These are phyloP conservation scores for Hanseniaspora guilliermondii DNA, from an alignment of 805 yeast genomes.

Conservation along the genomic window DNA sequence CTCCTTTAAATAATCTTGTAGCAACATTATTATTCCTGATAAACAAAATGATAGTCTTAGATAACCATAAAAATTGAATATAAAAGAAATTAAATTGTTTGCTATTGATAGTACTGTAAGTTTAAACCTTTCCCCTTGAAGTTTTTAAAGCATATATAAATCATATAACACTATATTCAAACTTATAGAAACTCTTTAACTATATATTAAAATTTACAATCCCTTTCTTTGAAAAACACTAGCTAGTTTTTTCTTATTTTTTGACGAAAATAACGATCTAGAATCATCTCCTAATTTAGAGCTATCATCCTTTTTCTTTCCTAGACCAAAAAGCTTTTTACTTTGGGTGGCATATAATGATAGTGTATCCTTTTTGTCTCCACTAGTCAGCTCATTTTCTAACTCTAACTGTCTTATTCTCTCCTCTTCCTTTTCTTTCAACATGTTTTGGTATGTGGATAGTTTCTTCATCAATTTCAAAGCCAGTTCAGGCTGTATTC, in stretches of 20 bases:
- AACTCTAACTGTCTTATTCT: constrained; percentile 17
- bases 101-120: too few relatives aligned
- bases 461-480: constrained; percentile 45
- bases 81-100: too few relatives aligned
- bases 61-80: too few relatives aligned
- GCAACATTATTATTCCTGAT: too few relatives aligned
- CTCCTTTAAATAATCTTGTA: too few relatives aligned
- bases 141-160: too few relatives aligned
- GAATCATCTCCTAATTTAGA: constrained; percentile 4
- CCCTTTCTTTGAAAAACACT: constrained; percentile 13
- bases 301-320: neutral
- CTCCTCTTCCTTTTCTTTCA: constrained; percentile 15
- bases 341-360: constrained; percentile 5
- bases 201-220: neutral
- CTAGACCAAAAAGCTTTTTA: constrained; percentile 8
- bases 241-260: constrained; percentile 11
- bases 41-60: too few relatives aligned
- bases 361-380: constrained; percentile 15
- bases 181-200: neutral
- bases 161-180: neutral
- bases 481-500: constrained; percentile 66
- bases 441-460: constrained; percentile 20
- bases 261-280: constrained; percentile 11
- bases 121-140: too few relatives aligned
- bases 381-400: constrained; percentile 16